Evolutionary conservation across 2,329 filamentous ascomycete genomes (phyloP).

Genomic region (Rhinocladiella mackenziei): DNA sequence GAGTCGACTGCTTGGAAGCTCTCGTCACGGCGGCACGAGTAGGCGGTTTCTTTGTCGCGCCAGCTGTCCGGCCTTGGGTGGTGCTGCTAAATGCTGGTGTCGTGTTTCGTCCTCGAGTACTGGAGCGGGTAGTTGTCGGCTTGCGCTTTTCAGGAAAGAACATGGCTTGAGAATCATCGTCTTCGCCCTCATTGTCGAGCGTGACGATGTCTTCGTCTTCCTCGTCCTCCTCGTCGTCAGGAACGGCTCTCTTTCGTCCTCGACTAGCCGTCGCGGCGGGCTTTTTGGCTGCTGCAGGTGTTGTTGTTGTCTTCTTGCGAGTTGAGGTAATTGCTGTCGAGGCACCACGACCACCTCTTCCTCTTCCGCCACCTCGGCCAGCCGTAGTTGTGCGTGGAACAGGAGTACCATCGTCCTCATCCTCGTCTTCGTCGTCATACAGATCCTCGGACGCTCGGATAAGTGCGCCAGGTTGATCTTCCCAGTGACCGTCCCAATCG

Average conservation of each 20-base stretch:
- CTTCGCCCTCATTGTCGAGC: conserved; percentile 40
- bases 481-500: conserved; percentile 85
- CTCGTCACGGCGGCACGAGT: conserved; percentile 29
- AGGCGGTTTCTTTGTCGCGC: conserved; percentile 39
- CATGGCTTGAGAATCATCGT: conserved; percentile 31
- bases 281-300: conserved; percentile 29
- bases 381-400: conserved; percentile 37
- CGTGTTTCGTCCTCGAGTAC: conserved; percentile 14
- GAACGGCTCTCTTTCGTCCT: conserved; percentile 33
- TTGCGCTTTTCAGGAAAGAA: conserved; percentile 26
- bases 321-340: conserved; percentile 37
- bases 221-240: conserved; percentile 30
- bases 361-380: conserved; percentile 42
- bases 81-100: no score
- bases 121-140: conserved; percentile 14
- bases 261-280: conserved; percentile 31
- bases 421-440: conserved; percentile 34
- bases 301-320: conserved; percentile 38
- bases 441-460: conserved; percentile 48
- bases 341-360: no score
- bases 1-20: conserved; percentile 36
- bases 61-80: no score
- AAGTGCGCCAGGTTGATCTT: conserved; percentile 67
- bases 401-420: conserved; percentile 45
- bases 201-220: conserved; percentile 40